Conservation (phyloP, 2,329 filamentous ascomycete genomes). For the Fusarium drepaniforme region DNA sequence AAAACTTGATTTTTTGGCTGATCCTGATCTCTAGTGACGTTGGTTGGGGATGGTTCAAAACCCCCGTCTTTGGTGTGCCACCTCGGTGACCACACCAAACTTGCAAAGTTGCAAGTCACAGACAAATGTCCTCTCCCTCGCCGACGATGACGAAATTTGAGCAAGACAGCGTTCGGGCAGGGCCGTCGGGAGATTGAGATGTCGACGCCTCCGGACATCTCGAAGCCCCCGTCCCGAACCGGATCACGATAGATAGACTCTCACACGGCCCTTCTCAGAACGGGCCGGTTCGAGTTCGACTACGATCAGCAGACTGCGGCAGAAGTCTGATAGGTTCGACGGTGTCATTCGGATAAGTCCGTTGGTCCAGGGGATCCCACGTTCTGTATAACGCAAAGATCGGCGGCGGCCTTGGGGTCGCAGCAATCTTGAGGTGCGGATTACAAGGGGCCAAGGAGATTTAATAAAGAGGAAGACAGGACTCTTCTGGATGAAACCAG, state of each 20-base stretch:
- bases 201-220: background rate
- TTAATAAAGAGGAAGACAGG: background rate
- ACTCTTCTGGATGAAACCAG: background rate
- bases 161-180: background rate
- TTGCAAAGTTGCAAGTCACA: background rate
- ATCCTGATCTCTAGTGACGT: background rate
- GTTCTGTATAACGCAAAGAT: constrained; percentile 4
- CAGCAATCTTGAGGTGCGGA: background rate
- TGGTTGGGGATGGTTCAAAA: background rate
- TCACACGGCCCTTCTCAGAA: background rate
- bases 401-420: background rate
- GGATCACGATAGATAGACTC: background rate
- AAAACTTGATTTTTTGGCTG: constrained; percentile 23
- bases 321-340: background rate
- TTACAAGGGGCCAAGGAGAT: background rate
- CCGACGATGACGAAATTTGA: background rate
- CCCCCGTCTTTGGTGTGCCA: background rate
- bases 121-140: background rate
- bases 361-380: background rate
- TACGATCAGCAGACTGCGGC: background rate
- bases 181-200: background rate
- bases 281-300: background rate
- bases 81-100: background rate
- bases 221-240: background rate
- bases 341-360: background rate